Evolutionary conservation across 2,329 filamentous ascomycete species (phyloP), one percentile per base, ranked within the genome.

Genomic region (Botryosphaeria dothidea): DNA sequence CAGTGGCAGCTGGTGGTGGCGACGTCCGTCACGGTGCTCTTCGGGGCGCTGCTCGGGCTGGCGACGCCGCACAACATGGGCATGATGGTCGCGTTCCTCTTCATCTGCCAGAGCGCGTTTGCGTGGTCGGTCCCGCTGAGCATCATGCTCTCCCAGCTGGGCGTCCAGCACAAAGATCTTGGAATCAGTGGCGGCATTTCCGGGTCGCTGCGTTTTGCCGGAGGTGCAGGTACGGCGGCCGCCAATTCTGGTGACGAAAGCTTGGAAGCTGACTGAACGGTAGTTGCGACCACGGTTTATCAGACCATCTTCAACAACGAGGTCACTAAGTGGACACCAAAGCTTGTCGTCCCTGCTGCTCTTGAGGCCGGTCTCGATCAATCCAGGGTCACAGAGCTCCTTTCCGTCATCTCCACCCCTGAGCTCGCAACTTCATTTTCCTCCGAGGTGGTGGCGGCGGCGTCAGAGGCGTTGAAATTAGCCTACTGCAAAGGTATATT

Each of bases 61-160:
- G 80, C 74, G 0, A 81, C 74, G 4, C 81, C 82, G 0, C 67
- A 75, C 27, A 76, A 80, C 41, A 81, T 81, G 69, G 80, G 77
- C 4, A 75, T 80, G 66, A 80, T 81, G 71, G 80, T 83, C 54
- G 81, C 80, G 0, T 82, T 84, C 61, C 74, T 81, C 13, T 83
- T 83, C 69, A 72, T 83, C 17, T 76, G 76, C 4, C 74, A 81
- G 68, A 72, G 75, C 13, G 81, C 78, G 4, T 84, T 81, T 67
- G 81, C 81, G 5, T 83, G 80, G 78, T 81, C 78, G 3, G 75
- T 81, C 64, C 82, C 83, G 63, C 71, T 83, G 21, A 79, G 77
- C 19, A 83, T 85, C 67, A 80, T 82, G 1, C 79, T 81, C 66
- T 81, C 79, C 5, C 82, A 84, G 69, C 79, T 83, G 65, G 82